phyloP scores from a whole-genome alignment of 2,329 filamentous ascomycete genomes.

The Macrophomina phaseolina region DNA sequence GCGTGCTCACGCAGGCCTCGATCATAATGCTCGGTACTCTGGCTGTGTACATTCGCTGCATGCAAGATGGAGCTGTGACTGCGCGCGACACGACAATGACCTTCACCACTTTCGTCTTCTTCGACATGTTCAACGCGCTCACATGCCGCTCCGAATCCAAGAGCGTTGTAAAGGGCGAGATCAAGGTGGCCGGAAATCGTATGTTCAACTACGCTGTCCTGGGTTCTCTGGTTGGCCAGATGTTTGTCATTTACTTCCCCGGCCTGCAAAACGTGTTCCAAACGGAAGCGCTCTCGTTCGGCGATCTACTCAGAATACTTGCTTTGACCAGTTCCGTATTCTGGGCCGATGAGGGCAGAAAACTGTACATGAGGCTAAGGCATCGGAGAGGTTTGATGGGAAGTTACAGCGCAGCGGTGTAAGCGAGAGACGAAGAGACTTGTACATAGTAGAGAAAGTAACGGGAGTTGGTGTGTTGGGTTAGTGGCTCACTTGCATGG shows the following conservation, averaged over 20 bases:
- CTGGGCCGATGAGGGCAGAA: conserved; percentile 90
- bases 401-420: conserved; percentile 48
- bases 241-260: conserved; percentile 92
- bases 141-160: conserved; percentile 91
- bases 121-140: conserved; percentile 99
- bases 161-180: conserved; percentile 83
- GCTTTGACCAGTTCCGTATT: conserved; percentile 87
- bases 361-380: conserved; percentile 63
- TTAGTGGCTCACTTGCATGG: conserved; percentile 4
- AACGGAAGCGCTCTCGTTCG: conserved; percentile 79
- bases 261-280: conserved; percentile 95
- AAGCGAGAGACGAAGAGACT: conserved; percentile 22
- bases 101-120: conserved; percentile 97
- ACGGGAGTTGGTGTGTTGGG: neutral
- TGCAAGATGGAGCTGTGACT: conserved; percentile 83
- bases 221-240: conserved; percentile 81
- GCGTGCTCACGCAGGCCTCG: conserved; percentile 83
- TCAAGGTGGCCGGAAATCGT: conserved; percentile 77
- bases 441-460: conserved; percentile 11
- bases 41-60: conserved; percentile 88
- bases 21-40: conserved; percentile 95
- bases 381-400: conserved; percentile 35
- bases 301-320: conserved; percentile 76
- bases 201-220: conserved; percentile 97
- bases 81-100: conserved; percentile 98